These are phyloP conservation scores for Candida gorgasii DNA, from an alignment of 805 yeast genomes.

Conservation along the genomic window DNA sequence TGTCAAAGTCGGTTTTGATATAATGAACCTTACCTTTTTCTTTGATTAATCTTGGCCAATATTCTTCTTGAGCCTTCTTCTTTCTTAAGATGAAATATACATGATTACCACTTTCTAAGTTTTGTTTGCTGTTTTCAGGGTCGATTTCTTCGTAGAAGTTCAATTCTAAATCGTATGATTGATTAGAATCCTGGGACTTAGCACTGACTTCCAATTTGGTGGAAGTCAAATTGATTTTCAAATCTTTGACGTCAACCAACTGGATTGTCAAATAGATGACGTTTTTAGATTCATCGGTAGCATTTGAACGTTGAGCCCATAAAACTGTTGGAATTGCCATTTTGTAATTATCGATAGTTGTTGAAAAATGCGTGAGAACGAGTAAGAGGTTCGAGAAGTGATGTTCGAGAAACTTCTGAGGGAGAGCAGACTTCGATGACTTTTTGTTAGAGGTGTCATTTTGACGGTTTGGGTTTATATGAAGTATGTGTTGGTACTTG, in stretches of 20 bases:
- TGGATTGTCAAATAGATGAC: slow-evolving; percentile 71
- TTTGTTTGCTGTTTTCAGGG: slow-evolving; percentile 59
- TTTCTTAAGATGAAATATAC: slow-evolving; percentile 68
- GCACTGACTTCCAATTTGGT: slow-evolving; percentile 54
- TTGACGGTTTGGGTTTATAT: background rate
- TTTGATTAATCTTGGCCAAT: slow-evolving; percentile 94
- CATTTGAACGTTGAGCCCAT: slow-evolving; percentile 97
- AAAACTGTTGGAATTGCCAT: slow-evolving; percentile 51
- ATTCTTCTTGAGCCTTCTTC: slow-evolving; percentile 67
- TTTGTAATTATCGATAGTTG: slow-evolving; percentile 3
- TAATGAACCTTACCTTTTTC: slow-evolving; percentile 77
- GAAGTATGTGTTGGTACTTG: too few relatives aligned
- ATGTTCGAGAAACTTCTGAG: slow-evolving; percentile 2
- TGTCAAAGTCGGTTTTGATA: slow-evolving; percentile 92
- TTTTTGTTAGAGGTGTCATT: background rate
- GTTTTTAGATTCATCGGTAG: slow-evolving; percentile 71
- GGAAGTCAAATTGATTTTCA: slow-evolving; percentile 61
- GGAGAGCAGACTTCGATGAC: too few relatives aligned
- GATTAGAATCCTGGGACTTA: slow-evolving; percentile 33
- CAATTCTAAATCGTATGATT: slow-evolving; percentile 62
- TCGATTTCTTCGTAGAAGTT: slow-evolving; percentile 80
- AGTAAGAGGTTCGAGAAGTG: background rate
- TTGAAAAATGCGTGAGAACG: background rate
- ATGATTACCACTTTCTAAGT: slow-evolving; percentile 59
- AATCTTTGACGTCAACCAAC: slow-evolving; percentile 66